These are phyloP conservation scores for Termitomyces sp. DNA, from an alignment of 768 basidiomycete species.

Conservation along the genomic window DNA sequence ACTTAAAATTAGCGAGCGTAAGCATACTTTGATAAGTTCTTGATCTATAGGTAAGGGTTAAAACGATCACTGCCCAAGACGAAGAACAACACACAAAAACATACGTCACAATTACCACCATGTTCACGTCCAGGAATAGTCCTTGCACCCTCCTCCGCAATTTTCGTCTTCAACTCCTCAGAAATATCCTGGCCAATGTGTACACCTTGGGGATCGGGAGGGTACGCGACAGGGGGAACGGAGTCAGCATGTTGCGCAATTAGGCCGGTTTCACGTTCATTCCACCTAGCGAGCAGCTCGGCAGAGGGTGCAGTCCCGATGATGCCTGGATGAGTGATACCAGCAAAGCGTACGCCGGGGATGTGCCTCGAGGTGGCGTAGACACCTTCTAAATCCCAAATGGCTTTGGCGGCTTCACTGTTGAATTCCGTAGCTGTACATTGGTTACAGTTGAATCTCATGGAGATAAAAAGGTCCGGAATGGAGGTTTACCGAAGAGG, in stretches of 20 bases:
- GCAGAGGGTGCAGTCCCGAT: constrained; percentile 75
- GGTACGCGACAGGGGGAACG: constrained; percentile 64
- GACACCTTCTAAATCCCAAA: constrained; percentile 76
- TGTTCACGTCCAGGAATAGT: constrained; percentile 78
- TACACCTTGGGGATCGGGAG: constrained; percentile 54
- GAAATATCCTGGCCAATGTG: constrained; percentile 68
- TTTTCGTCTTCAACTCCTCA: constrained; percentile 43
- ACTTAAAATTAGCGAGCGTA: not conserved
- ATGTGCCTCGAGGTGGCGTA: constrained; percentile 75
- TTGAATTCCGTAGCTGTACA: constrained; percentile 58
- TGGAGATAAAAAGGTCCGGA: not conserved
- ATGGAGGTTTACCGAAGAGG: constrained; percentile 45
- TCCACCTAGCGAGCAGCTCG: constrained; percentile 73
- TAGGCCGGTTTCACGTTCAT: constrained; percentile 62
- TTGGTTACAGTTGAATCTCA: not conserved
- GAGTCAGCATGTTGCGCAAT: constrained; percentile 49
- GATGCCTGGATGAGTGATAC: constrained; percentile 72
- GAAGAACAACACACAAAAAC: constrained; percentile 13
- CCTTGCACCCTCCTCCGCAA: constrained; percentile 64
- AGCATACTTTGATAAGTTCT: constrained; percentile 62
- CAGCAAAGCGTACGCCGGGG: constrained; percentile 76
- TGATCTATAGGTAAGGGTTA: constrained; percentile 44
- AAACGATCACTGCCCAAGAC: too few relatives aligned
- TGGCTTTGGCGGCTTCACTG: constrained; percentile 70
- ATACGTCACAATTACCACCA: constrained; percentile 72